Evolutionary conservation across 108 stramenopile genomes (phyloP).

Genomic region (Fragilaria radians): DNA sequence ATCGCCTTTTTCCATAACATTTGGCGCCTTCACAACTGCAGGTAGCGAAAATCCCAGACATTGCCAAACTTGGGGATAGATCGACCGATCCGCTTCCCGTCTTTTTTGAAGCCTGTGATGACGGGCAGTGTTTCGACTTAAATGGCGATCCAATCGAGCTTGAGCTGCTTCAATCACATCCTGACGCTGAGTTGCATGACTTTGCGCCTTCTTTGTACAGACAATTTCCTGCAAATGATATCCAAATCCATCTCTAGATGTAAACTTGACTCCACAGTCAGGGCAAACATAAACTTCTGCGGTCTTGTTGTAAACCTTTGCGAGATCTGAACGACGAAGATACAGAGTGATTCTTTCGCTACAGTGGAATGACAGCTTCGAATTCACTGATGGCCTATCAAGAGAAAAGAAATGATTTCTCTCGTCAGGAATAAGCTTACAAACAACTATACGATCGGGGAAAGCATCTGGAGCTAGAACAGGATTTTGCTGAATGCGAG

Average conservation of each 20-base stretch:
- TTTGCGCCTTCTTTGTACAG: conserved; percentile 14
- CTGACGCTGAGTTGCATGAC: neutral
- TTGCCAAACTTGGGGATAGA: conserved; percentile 35
- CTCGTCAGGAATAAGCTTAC: conserved; percentile 38
- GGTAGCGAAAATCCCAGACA: conserved; percentile 19
- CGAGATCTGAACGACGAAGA: conserved; percentile 29
- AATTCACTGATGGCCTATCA: neutral
- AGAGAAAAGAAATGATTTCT: conserved; percentile 5
- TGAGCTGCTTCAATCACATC: conserved; percentile 10
- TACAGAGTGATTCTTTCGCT: neutral
- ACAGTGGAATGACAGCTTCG: neutral
- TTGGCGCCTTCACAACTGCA: neutral
- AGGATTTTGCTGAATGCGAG: conserved; percentile 16
- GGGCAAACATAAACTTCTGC: conserved; percentile 22
- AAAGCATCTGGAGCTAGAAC: conserved; percentile 22
- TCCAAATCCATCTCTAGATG: conserved; percentile 8
- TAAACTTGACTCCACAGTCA: conserved; percentile 41
- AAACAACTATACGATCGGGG: conserved; percentile 68
- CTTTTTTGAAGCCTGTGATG: conserved; percentile 6
- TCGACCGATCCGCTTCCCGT: conserved; percentile 2
- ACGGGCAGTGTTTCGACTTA: conserved; percentile 11
- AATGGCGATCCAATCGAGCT: conserved; percentile 5
- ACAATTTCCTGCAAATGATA: conserved; percentile 24
- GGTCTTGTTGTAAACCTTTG: conserved; percentile 24
- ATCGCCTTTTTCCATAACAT: neutral